Base-by-base conservation (phyloP, 306 rosid genomes). In the Bauhinia variegata region DNA sequence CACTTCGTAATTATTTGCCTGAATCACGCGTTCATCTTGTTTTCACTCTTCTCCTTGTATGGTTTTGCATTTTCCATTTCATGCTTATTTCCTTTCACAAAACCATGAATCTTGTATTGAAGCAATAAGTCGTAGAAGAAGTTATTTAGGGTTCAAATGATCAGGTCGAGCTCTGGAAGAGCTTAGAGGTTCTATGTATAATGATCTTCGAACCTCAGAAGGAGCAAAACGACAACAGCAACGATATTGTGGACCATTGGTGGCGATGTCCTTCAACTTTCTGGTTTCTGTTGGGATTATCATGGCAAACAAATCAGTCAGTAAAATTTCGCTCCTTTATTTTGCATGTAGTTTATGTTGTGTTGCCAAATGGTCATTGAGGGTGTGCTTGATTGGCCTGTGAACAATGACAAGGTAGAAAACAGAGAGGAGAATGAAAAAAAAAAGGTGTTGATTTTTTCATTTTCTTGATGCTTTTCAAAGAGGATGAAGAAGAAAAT, bases 151-250 rank as follows among this genome's bases (percentile, higher is more conserved):
- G 54, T 17, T 48, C 30, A 59, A 80, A 75, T 66, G n/a, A 61
- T 48, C 80, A 88, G 96, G 97, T 73, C 77, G 83, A 75, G 96
- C 97, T 1, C 83, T 88, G 58, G 97, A 93, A 70, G 98, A 89
- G 56, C 74, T 93, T 50, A 79, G 95, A 84, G 65, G 89, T 28
- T 79, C 91, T 36, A 81, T 93, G 42, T 89, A 86, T 89, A 93
- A 84, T 80, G 97, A 93, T 31, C 79, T 88, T 71, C 77, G 91
- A 68, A 88, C 95, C 11, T 93, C 97, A 10, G 97, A 93, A 65
- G 96, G 99, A 12, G 95, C 99, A 28, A 90, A 80, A 80, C 96
- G 97, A 55, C 97, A 93, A 59, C 97, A 90, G 50, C 99, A 88
- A 78, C 78, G 90, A 50, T 83, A 79, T 49, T 93, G 99, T 50